These are phyloP conservation scores for Trichophyton rubrum DNA, from an alignment of 2,329 filamentous ascomycete species.

Conservation along the genomic window DNA sequence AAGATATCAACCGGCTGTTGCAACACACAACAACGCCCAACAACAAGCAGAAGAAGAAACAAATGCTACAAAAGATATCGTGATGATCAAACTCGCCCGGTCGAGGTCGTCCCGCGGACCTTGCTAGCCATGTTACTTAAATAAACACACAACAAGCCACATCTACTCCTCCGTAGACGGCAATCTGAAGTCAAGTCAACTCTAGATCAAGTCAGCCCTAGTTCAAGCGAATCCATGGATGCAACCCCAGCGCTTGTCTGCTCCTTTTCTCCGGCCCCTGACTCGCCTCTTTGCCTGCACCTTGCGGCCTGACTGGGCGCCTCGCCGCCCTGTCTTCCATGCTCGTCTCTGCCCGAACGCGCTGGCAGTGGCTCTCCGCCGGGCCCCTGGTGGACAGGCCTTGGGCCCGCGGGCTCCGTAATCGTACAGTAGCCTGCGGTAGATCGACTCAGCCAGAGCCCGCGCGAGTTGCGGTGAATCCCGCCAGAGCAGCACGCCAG, in stretches of 20 bases:
- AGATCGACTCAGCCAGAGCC: neutral
- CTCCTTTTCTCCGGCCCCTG: neutral
- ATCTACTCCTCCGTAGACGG: too few relatives aligned
- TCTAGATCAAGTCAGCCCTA: too few relatives aligned
- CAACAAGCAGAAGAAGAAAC: neutral
- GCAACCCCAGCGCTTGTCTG: too few relatives aligned
- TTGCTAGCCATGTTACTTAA: neutral
- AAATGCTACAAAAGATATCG: neutral
- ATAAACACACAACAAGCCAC: neutral
- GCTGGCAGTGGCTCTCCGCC: neutral
- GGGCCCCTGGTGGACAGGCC: neutral
- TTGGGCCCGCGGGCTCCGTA: neutral
- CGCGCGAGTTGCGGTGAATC: neutral
- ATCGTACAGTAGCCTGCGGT: neutral
- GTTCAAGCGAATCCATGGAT: too few relatives aligned
- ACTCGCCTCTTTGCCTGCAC: neutral
- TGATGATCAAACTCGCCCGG: neutral
- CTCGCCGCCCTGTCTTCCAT: neutral
- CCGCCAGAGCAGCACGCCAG: neutral
- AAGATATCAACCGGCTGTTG: constrained; percentile 10
- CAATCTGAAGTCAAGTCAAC: too few relatives aligned
- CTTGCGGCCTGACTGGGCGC: neutral
- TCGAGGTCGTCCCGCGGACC: neutral
- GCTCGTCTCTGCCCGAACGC: neutral
- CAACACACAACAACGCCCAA: neutral